A percentile compares a stretch with the other conserved stretches of the same genome.
Conservation (phyloP, 2,329 filamentous ascomycete genomes). For the Xylariaceae sp. region DNA sequence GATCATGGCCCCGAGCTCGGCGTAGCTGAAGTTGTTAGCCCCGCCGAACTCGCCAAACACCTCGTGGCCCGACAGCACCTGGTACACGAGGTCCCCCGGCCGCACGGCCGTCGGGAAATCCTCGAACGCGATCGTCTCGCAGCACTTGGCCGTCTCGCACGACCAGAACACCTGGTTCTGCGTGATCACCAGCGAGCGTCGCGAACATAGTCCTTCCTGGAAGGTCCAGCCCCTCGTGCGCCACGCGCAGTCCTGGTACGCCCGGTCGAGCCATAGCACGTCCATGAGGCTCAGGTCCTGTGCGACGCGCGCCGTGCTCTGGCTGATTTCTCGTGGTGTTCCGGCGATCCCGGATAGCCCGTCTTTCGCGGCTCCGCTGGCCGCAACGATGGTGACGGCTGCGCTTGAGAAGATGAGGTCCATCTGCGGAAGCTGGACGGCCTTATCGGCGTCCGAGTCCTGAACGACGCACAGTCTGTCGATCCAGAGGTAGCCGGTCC, state of each 20-base stretch:
- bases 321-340: constrained; percentile 5
- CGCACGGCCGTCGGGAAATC: constrained; percentile 15
- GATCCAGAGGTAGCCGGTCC: constrained; percentile 25
- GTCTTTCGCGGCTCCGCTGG: constrained; percentile 13
- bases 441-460: constrained; percentile 19
- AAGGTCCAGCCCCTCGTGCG: constrained; percentile 20
- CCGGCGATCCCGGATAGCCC: constrained; percentile 15
- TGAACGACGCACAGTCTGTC: constrained; percentile 27
- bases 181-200: constrained; percentile 11
- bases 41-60: constrained; percentile 18
- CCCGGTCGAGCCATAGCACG: constrained; percentile 11
- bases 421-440: constrained; percentile 24
- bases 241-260: constrained; percentile 13
- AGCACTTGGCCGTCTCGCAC: constrained; percentile 15
- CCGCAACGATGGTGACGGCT: constrained; percentile 22
- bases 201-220: constrained; percentile 19
- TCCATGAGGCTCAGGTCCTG: constrained; percentile 15
- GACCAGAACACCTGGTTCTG: constrained; percentile 18
- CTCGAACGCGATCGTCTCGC: constrained; percentile 18
- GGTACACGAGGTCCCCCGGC: constrained; percentile 11
- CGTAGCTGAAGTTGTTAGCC: constrained; percentile 16
- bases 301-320: constrained; percentile 14
- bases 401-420: constrained; percentile 23
- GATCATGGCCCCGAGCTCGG: constrained; percentile 13
- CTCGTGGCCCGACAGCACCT: constrained; percentile 14